Percentiles rank a stretch among this genome's conserved stretches.
Conservation (phyloP, 1,284 basidiomycete species). For the Apiotrichum laibachii region DNA sequence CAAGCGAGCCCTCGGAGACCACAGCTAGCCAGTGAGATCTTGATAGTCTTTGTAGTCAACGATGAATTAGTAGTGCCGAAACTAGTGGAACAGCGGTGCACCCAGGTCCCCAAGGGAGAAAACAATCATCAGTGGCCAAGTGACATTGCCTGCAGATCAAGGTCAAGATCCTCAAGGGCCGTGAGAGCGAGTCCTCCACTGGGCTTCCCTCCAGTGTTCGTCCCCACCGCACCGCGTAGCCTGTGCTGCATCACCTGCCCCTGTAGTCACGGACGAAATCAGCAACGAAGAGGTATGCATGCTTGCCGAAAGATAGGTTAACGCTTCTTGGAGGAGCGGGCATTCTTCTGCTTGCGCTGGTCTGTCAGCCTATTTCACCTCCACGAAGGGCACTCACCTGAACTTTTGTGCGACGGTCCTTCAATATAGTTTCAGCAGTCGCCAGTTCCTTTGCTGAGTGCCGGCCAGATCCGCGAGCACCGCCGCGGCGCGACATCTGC, state of each 20-base stretch:
- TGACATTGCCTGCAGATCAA: too few relatives aligned
- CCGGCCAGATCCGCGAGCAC: neutral
- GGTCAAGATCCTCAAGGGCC: too few relatives aligned
- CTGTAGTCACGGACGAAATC: too few relatives aligned
- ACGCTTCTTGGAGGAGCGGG: slow-evolving; percentile 1
- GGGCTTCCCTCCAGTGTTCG: too few relatives aligned
- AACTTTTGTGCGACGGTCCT: slow-evolving; percentile 1
- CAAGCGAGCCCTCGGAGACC: too few relatives aligned
- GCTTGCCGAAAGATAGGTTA: neutral
- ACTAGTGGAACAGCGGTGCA: too few relatives aligned
- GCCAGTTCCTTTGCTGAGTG: slow-evolving; percentile 10
- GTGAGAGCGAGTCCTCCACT: too few relatives aligned
- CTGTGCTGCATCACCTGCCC: too few relatives aligned
- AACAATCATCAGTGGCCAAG: too few relatives aligned
- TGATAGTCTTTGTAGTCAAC: neutral
- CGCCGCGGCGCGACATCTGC: neutral
- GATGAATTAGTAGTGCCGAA: neutral
- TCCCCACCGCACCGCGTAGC: too few relatives aligned
- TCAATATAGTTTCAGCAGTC: slow-evolving; percentile 12
- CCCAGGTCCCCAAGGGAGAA: too few relatives aligned
- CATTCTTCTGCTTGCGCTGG: slow-evolving; percentile 19
- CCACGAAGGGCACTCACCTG: slow-evolving; percentile 1
- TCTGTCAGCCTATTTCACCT: neutral
- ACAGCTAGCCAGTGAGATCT: too few relatives aligned
- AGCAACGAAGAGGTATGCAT: neutral